Conservation (phyloP, 768 basidiomycete species). For the Suillus decipiens region DNA sequence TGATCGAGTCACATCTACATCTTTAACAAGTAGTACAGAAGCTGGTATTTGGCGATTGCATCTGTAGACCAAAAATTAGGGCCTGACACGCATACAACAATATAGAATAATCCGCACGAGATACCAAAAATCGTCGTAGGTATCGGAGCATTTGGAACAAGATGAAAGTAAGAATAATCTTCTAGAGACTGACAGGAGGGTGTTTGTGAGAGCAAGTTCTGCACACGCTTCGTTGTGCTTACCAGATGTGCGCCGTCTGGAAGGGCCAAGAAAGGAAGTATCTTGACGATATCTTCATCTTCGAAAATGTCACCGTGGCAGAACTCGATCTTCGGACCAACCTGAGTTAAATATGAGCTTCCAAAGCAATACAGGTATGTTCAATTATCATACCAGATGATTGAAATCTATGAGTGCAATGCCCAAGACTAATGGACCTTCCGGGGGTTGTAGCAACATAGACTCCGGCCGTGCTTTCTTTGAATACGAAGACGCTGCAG, state of each 20-base stretch:
- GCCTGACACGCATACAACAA: constrained; percentile 3
- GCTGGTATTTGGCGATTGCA: constrained; percentile 95
- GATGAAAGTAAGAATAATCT: constrained; percentile 96
- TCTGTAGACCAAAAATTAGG: constrained; percentile 38
- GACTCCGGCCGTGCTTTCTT: constrained; percentile 81
- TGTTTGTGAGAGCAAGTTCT: constrained; percentile 12
- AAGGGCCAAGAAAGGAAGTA: constrained; percentile 92
- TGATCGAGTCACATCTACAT: constrained; percentile 87
- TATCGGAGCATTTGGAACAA: constrained; percentile 70
- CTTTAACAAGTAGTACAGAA: constrained; percentile 72
- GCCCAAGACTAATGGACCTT: constrained; percentile 70
- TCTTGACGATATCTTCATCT: constrained; percentile 81
- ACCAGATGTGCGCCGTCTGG: constrained; percentile 98
- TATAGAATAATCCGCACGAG: constrained; percentile 57
- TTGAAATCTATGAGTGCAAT: constrained; percentile 96
- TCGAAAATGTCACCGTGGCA: constrained; percentile 76
- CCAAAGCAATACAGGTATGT: constrained; percentile 14
- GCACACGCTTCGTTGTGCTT: constrained; percentile 10
- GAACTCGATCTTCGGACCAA: constrained; percentile 92
- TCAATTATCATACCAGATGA: constrained; percentile 66
- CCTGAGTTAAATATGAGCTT: constrained; percentile 43
- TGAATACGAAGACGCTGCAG: constrained; percentile 54
- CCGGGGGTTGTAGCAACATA: constrained; percentile 59
- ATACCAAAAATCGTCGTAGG: constrained; percentile 93
- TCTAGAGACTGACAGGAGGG: constrained; percentile 42